Conservation (phyloP, 2,329 filamentous ascomycete genomes). For the Aspergillus neotritici region DNA sequence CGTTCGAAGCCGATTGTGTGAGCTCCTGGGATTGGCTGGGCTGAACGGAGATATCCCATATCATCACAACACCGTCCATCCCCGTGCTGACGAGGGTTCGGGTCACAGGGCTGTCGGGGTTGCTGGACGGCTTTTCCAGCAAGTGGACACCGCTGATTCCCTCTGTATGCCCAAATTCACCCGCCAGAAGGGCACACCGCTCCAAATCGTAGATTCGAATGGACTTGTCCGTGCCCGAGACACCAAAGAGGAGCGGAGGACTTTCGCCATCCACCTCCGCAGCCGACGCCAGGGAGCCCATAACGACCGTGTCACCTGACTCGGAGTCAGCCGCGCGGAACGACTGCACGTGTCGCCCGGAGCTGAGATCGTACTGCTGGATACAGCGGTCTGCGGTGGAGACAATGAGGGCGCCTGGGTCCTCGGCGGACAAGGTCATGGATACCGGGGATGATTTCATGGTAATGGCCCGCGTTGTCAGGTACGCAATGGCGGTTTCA, state of each 20-base stretch:
- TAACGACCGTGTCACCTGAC: conserved; percentile 71
- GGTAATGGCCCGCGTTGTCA: conserved; percentile 70
- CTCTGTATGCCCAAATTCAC: conserved; percentile 94
- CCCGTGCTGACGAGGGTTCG: conserved; percentile 63
- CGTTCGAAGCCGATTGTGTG: conserved; percentile 20
- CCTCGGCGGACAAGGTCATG: conserved; percentile 65
- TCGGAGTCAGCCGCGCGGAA: conserved; percentile 83
- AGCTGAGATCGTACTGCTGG: conserved; percentile 56
- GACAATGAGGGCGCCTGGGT: conserved; percentile 50
- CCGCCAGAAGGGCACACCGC: conserved; percentile 69
- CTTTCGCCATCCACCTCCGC: conserved; percentile 50
- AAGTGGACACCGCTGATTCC: conserved; percentile 81
- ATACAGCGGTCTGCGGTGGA: conserved; percentile 60
- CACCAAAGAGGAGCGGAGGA: conserved; percentile 68
- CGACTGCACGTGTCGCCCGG: conserved; percentile 61
- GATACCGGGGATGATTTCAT: conserved; percentile 83
- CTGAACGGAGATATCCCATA: conserved; percentile 53
- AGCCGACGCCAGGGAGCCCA: conserved; percentile 67
- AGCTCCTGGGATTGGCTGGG: conserved; percentile 28
- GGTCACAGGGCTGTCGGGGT: conserved; percentile 41
- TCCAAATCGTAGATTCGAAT: conserved; percentile 80
- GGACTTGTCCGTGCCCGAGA: conserved; percentile 93
- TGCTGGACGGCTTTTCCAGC: conserved; percentile 44
- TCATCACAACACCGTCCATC: conserved; percentile 76
- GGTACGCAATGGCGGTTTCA: conserved; percentile 62